Evolutionary conservation across 805 yeast genomes (phyloP).

Genomic region (Kuraishia piskuri): DNA sequence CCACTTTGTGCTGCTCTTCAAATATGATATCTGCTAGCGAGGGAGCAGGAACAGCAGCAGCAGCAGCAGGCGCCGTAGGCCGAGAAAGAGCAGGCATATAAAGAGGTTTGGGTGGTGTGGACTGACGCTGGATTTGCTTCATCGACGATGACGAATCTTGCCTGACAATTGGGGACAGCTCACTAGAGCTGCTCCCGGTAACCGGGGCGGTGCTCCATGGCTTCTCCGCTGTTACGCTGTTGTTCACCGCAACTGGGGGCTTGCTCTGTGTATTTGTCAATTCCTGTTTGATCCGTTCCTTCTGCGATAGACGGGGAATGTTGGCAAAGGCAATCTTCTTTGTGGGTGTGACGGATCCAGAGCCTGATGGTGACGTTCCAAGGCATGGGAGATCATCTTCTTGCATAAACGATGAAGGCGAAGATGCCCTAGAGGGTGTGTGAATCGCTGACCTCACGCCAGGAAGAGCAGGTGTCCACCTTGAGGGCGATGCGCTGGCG

Average conservation of each 20-base stretch:
- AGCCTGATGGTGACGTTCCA: not conserved
- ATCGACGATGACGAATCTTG: not conserved
- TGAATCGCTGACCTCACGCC: not conserved
- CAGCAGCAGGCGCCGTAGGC: not conserved
- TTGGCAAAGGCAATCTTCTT: slow-evolving; percentile 1
- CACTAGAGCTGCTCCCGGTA: not conserved
- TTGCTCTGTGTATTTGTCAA: not conserved
- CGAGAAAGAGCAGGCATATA: slow-evolving; percentile 2
- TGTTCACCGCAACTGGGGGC: not conserved
- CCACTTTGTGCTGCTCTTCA: slow-evolving; percentile 20
- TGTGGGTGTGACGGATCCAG: not conserved
- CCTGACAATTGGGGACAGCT: not conserved
- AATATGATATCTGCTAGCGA: slow-evolving; percentile 17
- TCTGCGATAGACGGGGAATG: slow-evolving; percentile 11
- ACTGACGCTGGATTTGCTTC: not conserved
- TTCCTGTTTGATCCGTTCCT: slow-evolving; percentile 9
- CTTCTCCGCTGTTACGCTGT: not conserved
- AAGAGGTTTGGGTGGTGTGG: slow-evolving; percentile 2
- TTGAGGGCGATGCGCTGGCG: not conserved
- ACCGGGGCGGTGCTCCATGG: not conserved
- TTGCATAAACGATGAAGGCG: not conserved
- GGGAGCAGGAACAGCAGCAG: slow-evolving; percentile 10
- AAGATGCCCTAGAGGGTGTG: not conserved
- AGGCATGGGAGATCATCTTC: not conserved
- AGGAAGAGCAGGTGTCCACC: not conserved